Percentiles rank a stretch among this genome's conserved stretches.
Evolutionary conservation across 1,139 yeast genomes (phyloP).

Genomic region (Candida sanyaensis): DNA sequence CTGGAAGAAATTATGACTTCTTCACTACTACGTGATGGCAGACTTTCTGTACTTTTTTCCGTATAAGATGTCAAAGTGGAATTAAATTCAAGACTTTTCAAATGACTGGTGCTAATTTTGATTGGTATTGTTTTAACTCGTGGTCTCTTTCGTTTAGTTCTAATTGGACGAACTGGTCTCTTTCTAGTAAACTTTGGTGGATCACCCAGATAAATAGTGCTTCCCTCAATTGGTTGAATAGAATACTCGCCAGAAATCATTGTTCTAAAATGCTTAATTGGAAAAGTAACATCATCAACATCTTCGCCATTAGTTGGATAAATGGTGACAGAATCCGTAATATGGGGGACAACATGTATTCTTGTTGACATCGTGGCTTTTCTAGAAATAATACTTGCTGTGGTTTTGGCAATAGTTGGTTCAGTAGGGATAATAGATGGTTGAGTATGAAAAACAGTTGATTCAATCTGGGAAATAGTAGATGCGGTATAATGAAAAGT

Average conservation of each 20-base stretch:
- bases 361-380: neutral
- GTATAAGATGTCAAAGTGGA: too few species aligned
- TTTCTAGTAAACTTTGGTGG: neutral
- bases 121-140: neutral
- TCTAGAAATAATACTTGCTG: too few species aligned
- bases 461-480: too few species aligned
- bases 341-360: neutral
- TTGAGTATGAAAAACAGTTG: too few species aligned
- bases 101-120: neutral
- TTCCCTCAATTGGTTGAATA: constrained; percentile 4
- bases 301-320: constrained; percentile 1
- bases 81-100: too few species aligned
- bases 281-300: constrained; percentile 2
- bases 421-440: too few species aligned
- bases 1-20: too few species aligned
- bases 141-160: neutral
- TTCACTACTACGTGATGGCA: too few species aligned
- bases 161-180: neutral
- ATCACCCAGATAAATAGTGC: neutral
- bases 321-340: neutral
- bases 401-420: too few species aligned
- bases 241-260: neutral
- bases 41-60: too few species aligned
- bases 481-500: too few species aligned
- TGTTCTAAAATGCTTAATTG: neutral